These are phyloP conservation scores for Kodamaea derodonti DNA, from an alignment of 1,139 yeast genomes.

Conservation along the genomic window DNA sequence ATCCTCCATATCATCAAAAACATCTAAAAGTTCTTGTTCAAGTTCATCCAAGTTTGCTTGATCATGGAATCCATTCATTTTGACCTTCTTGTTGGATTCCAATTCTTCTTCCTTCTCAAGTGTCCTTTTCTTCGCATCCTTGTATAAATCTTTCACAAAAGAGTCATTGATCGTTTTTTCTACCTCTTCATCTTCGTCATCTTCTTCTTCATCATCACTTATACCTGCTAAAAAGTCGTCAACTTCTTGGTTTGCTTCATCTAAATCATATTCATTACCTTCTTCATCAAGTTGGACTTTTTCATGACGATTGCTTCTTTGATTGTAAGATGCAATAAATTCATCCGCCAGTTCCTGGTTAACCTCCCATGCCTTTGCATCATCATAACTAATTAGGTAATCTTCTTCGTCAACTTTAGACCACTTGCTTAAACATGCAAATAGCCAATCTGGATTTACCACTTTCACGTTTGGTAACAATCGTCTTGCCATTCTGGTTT, in stretches of 20 bases:
- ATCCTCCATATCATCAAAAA: slow-evolving; percentile 42
- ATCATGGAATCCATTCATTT: slow-evolving; percentile 2
- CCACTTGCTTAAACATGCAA: slow-evolving; percentile 83
- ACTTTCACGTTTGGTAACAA: slow-evolving; percentile 65
- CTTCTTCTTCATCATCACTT: slow-evolving; percentile 47
- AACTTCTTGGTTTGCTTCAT: slow-evolving; percentile 56
- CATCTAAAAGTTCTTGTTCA: slow-evolving; percentile 45
- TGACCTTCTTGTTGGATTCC: slow-evolving; percentile 3
- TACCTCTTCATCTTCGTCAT: slow-evolving; percentile 23
- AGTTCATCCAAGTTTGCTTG: slow-evolving; percentile 37
- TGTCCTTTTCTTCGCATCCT: slow-evolving; percentile 20
- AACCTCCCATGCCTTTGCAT: slow-evolving; percentile 39
- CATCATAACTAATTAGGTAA: slow-evolving; percentile 49
- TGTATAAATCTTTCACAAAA: slow-evolving; percentile 32
- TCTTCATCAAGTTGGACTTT: slow-evolving; percentile 2
- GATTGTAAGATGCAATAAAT: slow-evolving; percentile 19
- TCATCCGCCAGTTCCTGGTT: slow-evolving; percentile 41
- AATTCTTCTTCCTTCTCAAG: slow-evolving; percentile 11
- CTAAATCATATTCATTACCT: slow-evolving; percentile 37
- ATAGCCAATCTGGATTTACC: slow-evolving; percentile 92
- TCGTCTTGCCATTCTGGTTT: slow-evolving; percentile 72
- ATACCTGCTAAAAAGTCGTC: slow-evolving; percentile 57
- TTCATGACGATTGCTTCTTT: slow-evolving; percentile 24
- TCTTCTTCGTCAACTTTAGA: slow-evolving; percentile 59
- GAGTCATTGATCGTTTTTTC: slow-evolving; percentile 16